Base-by-base conservation (phyloP, 2,329 filamentous ascomycete genomes). In the Colletotrichum kahawae region DNA sequence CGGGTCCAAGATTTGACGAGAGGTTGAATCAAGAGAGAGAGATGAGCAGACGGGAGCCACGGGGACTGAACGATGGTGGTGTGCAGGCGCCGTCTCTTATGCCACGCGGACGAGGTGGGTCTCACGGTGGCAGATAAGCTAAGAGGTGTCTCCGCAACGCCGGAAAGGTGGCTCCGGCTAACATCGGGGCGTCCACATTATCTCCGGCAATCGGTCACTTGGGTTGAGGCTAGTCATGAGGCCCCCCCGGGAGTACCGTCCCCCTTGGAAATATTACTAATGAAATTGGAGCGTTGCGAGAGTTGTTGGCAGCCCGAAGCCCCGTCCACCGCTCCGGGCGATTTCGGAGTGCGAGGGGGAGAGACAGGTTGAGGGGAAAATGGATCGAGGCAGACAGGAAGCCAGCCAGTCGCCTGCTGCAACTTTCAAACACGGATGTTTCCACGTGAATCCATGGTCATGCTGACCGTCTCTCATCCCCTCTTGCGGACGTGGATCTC, bases 171-270 rank as follows among this genome's bases (percentile, higher is more conserved):
- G 27, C 33, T 68, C 68, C 63, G 69, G 72, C 63, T 72, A 67
- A 67, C 56, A 63, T 72, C 72, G 72, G 70, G 54, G 62, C 43
- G 24, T 54, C 57, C 69, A 51, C 57, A 48, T 48, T 51, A n/a
- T 67, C 62, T 71, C 62, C 62, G 68, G 62, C 31, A 62, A 74
- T 67, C 68, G 72, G 72, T 67, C 72, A 43, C 38, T 71, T 48
- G 54, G 31, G 56, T 34, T 21, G 67, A 29, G 16, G 34, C 67
- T 70, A 54, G 56, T 70, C 67, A 70, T 59, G 70, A 51, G 16
- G 34, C 14, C 31, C 36, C 38, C 59, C 68, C 21, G 57, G 72
- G 21, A n/a, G 38, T 24, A 43, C 34, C 38, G 33, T 7, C 71
- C 27, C 27, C 56, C 43, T 57, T 72, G 43, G 24, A 67, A 51